Base-by-base conservation (phyloP, 2,329 filamentous ascomycete species). In the Alternaria brassicae region DNA sequence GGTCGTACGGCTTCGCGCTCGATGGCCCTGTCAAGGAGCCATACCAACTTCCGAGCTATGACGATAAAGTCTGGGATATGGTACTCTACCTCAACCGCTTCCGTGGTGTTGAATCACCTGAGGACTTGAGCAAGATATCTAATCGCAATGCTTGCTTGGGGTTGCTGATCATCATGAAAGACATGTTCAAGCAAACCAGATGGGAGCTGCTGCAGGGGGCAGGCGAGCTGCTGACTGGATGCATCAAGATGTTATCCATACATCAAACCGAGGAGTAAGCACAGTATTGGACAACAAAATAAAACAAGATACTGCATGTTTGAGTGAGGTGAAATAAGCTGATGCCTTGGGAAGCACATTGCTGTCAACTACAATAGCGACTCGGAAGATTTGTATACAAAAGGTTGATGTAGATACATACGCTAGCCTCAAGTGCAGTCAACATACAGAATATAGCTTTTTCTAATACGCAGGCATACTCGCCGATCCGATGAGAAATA, bases 161-260 rank as follows among this genome's bases (percentile, higher is more conserved):
- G 0, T 77, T 98, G 73, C 79, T 98, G 65, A 85, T 95, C 79
- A 85, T 97, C 32, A 84, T 99, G 60, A 88, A 89, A 62, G 90
- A 92, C 56, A 90, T 90, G 39, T 97, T 98, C 75, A 83, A 85
- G 65, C 89, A 89, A 69, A 93, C 93, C 30, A 85, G 93, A 47
- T 98, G 94, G 94, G 93, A 98, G 81, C 80, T 98, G 54, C 81
- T 98, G 63, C 89, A 95, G 57, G 95, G 98, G 78, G 94, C 92
- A 34, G 90, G 91, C 30, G 89, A 87, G 21, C 80, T 97, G 61
- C 78, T 98, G 72, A 88, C 84, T 55, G 95, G 93, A 74, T 97
- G 93, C 76, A 91, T 96, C 64, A 83, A 87, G 61, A 84, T 86
- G 78, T 74, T 88, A n/a, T n/a, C n/a, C n/a, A n/a, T n/a, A n/a